Evolutionary conservation across 352 stramenopile genomes (phyloP), one percentile per base, ranked within the genome.

Genomic region (Pythium insidiosum): DNA sequence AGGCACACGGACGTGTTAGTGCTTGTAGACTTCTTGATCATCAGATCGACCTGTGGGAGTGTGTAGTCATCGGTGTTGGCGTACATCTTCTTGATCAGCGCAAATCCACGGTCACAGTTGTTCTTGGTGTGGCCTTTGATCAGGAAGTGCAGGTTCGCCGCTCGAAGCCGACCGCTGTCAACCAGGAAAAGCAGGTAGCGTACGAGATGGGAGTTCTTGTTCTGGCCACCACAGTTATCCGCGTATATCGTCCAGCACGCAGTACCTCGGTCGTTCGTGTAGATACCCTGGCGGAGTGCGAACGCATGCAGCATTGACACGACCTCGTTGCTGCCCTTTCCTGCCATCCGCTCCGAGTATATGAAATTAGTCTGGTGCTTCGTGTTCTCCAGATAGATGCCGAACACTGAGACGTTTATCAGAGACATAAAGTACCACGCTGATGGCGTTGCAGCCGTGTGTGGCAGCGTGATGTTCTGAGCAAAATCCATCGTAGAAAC

Each of bases 61-160:
- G 33, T 38, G 20, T 42, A 23, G 6, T 26, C 6, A n/a, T 42
- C 36, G 15, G 9, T 23, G 16, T 42, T 42, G 7, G 21, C 37
- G 21, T 22, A 29, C 12, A 13, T 19, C 16, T 30, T 46, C 26
- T 46, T 46, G n/a, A n/a, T n/a, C n/a, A n/a, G n/a, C n/a, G n/a
- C n/a, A n/a, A n/a, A n/a, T n/a, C n/a, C n/a, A n/a, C n/a, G n/a
- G n/a, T n/a, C n/a, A n/a, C n/a, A n/a, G n/a, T n/a, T n/a, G n/a
- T n/a, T n/a, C n/a, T n/a, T n/a, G 24, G 39, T 46, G 5, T 34
- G 15, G 5, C 39, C 39, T 25, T 46, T 46, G 22, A 46, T 25
- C 3, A 46, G 24, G 36, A 46, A 46, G 23, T 36, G 9, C 22
- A 46, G 20, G 23, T 46, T 46, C 3, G 26, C 26, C 19, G 5